Evolutionary conservation across 2,329 filamentous ascomycete genomes (phyloP).

Genomic region (Drechslerella stenobrocha): DNA sequence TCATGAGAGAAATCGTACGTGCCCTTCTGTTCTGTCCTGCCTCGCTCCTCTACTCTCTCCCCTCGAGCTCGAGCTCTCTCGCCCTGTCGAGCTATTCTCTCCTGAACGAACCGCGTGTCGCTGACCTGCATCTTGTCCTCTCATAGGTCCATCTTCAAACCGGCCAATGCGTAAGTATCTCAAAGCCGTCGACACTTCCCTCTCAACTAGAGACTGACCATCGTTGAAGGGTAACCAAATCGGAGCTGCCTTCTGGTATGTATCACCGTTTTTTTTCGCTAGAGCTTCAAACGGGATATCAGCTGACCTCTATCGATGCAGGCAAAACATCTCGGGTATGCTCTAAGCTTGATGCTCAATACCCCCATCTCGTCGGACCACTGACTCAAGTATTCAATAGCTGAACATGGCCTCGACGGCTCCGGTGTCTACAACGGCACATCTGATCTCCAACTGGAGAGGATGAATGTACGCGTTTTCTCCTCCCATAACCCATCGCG

Average conservation of each 20-base stretch:
- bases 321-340: conserved; percentile 63
- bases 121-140: conserved; percentile 20
- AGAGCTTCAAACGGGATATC: neutral
- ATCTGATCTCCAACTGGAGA: conserved; percentile 98
- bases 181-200: neutral
- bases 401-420: conserved; percentile 89
- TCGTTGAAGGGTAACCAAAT: conserved; percentile 93
- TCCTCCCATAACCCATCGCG: neutral
- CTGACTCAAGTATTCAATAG: conserved; percentile 19
- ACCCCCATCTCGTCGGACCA: neutral
- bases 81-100: conserved; percentile 13
- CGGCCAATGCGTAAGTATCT: conserved; percentile 88
- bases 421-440: conserved; percentile 97
- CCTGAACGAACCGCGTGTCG: conserved; percentile 16
- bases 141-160: conserved; percentile 84
- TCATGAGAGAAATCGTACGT: conserved; percentile 49
- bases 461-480: conserved; percentile 73
- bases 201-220: conserved; percentile 18
- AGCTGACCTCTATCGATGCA: conserved; percentile 50
- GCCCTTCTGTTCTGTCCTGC: neutral
- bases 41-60: conserved; percentile 1
- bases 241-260: conserved; percentile 98
- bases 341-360: neutral
- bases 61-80: conserved; percentile 9
- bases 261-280: conserved; percentile 50